Conservation (phyloP, 148 eudicot genomes). For the Vaccinium macrocarpon region DNA sequence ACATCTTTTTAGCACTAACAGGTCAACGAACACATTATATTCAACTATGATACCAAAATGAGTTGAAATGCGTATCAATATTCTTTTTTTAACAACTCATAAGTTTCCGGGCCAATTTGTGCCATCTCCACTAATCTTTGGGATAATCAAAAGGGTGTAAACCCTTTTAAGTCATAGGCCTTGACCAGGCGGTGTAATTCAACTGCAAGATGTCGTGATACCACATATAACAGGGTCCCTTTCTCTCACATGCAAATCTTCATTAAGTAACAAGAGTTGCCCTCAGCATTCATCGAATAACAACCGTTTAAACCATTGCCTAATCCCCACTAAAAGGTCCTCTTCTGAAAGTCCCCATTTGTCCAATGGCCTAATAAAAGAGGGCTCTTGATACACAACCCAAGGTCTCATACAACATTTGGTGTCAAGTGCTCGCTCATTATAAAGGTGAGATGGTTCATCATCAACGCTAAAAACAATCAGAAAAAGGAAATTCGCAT, state of each 20-base stretch:
- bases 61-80: neutral
- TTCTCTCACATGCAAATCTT: neutral
- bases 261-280: neutral
- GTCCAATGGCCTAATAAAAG: neutral
- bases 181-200: neutral
- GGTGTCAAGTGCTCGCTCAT: neutral
- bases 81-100: too few species aligned
- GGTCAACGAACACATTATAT: neutral
- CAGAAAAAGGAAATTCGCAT: neutral
- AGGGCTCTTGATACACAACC: neutral
- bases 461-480: neutral
- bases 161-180: too few species aligned
- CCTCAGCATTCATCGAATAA: neutral
- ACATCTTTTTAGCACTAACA: too few species aligned
- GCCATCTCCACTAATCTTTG: too few species aligned
- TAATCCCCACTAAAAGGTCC: neutral
- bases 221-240: neutral
- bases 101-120: too few species aligned
- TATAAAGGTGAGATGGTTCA: neutral
- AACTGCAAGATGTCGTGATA: neutral
- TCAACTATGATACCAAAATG: neutral
- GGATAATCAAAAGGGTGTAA: too few species aligned
- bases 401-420: neutral
- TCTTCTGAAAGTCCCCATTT: neutral
- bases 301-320: neutral